Evolutionary conservation across 805 yeast genomes (phyloP), one percentile per base, ranked within the genome.

Genomic region (Trichomonascus vanleenenianus): DNA sequence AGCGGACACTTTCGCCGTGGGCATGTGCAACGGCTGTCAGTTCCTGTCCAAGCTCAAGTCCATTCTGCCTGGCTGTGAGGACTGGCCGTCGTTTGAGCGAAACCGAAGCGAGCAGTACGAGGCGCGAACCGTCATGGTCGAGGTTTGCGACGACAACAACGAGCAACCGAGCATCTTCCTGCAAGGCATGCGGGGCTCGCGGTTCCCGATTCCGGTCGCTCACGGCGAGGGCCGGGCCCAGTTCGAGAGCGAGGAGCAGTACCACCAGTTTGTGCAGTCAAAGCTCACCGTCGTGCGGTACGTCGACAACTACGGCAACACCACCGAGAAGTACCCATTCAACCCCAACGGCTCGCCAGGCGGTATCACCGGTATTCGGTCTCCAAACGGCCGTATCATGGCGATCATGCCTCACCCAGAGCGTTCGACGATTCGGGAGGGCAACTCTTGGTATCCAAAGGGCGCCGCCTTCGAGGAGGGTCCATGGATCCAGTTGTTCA

Each of bases 321-420:
- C 74, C 33, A 85, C 98, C 33, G 85, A 79, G 62, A 75, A 72
- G 59, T 93, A 83, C 62, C 98, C 98, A 51, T 84, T 72, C 72
- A 93, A 93, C 73, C 97, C 98, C 46, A 93, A 93, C 67, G 98
- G 98, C 38, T 86, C 97, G 11, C 86, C 93, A 37, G 77, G 76
- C 45, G 97, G 96, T 67, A 85, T 93, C 57, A 84, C 96, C 33
- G 98, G 97, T 73, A 78, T 93, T 46, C 74, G 83, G 52, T 79
- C 89, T 44, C 86, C 87, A 44, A 87, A 85, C 61, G 97, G 97
- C 53, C 81, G 98, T 65, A 97, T 93, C 2, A 72, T 93, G 57
- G 97, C 97, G 3, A 79, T 93, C 88, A 93, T 93, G 98, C 98
- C 98, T 40, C 98, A 93, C 65, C 98, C 98, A 19, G 98, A 93